Conservation (phyloP, 1,284 basidiomycete species). For the Moesziomyces aphidis region DNA sequence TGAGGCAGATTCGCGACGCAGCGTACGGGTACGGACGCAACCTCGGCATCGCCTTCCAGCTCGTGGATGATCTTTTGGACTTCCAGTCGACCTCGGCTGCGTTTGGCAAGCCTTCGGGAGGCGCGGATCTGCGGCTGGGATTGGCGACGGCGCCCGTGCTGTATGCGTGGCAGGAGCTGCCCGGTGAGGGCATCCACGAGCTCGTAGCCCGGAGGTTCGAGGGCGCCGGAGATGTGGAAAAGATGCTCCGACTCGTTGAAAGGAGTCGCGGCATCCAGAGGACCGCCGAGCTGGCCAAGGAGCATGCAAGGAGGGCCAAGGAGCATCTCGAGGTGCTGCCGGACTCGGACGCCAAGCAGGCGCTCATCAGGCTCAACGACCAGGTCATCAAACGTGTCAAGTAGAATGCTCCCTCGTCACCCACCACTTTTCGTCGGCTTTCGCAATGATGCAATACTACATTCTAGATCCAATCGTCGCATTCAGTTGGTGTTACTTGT, state of each 20-base stretch:
- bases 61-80: constrained; percentile 92
- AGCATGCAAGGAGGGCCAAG: constrained; percentile 55
- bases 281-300: constrained; percentile 60
- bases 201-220: constrained; percentile 87
- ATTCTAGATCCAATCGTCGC: too few species aligned
- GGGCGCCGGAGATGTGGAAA: constrained; percentile 84
- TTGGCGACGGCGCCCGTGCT: constrained; percentile 91
- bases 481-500: not conserved
- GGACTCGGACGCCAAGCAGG: constrained; percentile 57
- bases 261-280: constrained; percentile 55
- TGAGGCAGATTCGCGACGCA: constrained; percentile 81
- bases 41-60: constrained; percentile 79
- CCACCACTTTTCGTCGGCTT: not conserved
- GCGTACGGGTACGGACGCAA: constrained; percentile 93
- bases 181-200: constrained; percentile 73
- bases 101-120: constrained; percentile 83
- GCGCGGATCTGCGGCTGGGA: constrained; percentile 86
- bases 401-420: constrained; percentile 4
- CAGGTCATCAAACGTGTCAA: constrained; percentile 60
- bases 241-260: constrained; percentile 63
- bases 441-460: not conserved
- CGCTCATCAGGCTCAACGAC: constrained; percentile 53
- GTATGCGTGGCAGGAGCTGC: constrained; percentile 91
- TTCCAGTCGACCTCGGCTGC: constrained; percentile 77
- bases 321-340: constrained; percentile 53